phyloP scores from a whole-genome alignment of 1,139 yeast species.

The Pichia cactophila region DNA sequence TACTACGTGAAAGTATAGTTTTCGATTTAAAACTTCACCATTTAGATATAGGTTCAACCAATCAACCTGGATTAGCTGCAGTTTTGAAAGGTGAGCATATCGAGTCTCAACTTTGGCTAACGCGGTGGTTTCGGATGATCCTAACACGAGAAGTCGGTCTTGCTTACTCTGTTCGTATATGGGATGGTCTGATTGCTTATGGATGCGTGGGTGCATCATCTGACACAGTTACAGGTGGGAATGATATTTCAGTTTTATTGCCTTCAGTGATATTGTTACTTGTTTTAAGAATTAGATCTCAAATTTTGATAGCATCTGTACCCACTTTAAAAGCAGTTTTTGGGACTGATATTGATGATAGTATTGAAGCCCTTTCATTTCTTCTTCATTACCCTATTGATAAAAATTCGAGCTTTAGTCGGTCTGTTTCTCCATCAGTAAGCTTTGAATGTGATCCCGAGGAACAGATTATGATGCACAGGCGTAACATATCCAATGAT shows the following conservation, averaged over 20 bases:
- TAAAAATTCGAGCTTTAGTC: not conserved
- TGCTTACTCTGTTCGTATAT: conserved; percentile 37
- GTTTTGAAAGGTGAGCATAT: conserved; percentile 31
- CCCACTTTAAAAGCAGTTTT: conserved; percentile 1
- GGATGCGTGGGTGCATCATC: conserved; percentile 17
- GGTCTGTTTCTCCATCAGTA: not conserved
- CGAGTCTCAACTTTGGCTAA: conserved; percentile 61
- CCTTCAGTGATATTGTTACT: conserved; percentile 46
- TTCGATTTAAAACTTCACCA: conserved; percentile 41
- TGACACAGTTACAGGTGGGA: conserved; percentile 6
- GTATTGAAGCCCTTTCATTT: conserved; percentile 52
- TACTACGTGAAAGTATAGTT: conserved; percentile 31
- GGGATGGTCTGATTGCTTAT: conserved; percentile 52
- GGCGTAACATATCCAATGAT: conserved; percentile 1
- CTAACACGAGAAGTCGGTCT: conserved; percentile 54
- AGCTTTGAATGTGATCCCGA: not conserved
- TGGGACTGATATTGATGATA: conserved; percentile 30
- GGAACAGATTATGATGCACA: conserved; percentile 4
- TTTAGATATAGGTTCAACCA: conserved; percentile 28
- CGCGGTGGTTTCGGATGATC: conserved; percentile 53
- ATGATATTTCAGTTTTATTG: conserved; percentile 34
- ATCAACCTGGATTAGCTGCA: conserved; percentile 38
- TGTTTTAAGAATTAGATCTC: conserved; percentile 40
- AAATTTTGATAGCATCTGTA: conserved; percentile 5
- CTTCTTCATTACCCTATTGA: conserved; percentile 51